Evolutionary conservation across 495 filamentous ascomycete species (phyloP).

Genomic region (Podospora pseudopauciseta): DNA sequence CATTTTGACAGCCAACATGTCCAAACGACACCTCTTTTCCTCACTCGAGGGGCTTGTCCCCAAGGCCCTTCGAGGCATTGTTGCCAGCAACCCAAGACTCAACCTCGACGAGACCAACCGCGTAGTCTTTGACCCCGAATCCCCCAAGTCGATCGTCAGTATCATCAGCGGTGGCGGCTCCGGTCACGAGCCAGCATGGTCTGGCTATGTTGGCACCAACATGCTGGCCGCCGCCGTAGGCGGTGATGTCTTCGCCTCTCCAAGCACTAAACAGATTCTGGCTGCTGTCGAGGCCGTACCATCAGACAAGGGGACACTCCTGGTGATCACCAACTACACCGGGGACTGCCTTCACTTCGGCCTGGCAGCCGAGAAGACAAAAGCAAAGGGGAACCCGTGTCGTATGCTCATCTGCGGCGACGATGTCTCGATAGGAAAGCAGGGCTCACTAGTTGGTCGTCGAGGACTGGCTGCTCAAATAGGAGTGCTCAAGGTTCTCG

Average conservation of each 20-base stretch:
- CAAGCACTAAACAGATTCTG: slow-evolving; percentile 59
- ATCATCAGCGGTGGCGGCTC: slow-evolving; percentile 60
- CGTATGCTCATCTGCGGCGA: slow-evolving; percentile 58
- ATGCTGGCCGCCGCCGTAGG: slow-evolving; percentile 57
- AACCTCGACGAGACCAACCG: slow-evolving; percentile 53
- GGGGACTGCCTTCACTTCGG: slow-evolving; percentile 65
- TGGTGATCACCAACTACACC: slow-evolving; percentile 66
- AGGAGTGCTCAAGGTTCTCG: slow-evolving; percentile 41
- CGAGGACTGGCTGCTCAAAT: slow-evolving; percentile 56
- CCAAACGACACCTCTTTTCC: slow-evolving; percentile 45
- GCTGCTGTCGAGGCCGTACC: slow-evolving; percentile 55
- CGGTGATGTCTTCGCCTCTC: slow-evolving; percentile 61
- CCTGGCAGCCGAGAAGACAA: slow-evolving; percentile 58
- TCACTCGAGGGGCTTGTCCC: slow-evolving; percentile 51
- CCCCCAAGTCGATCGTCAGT: slow-evolving; percentile 49
- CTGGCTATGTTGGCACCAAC: slow-evolving; percentile 60
- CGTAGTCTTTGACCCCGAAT: slow-evolving; percentile 54
- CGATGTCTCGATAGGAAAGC: slow-evolving; percentile 58
- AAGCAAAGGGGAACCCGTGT: slow-evolving; percentile 51
- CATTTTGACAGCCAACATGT: slow-evolving; percentile 32
- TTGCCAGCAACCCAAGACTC: slow-evolving; percentile 55
- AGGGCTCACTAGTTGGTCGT: slow-evolving; percentile 52
- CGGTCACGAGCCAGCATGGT: slow-evolving; percentile 63
- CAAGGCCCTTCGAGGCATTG: slow-evolving; percentile 52
- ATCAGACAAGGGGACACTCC: slow-evolving; percentile 53